Evolutionary conservation across 257 asterid genomes (phyloP).

Genomic region (Coffea eugenioides): DNA sequence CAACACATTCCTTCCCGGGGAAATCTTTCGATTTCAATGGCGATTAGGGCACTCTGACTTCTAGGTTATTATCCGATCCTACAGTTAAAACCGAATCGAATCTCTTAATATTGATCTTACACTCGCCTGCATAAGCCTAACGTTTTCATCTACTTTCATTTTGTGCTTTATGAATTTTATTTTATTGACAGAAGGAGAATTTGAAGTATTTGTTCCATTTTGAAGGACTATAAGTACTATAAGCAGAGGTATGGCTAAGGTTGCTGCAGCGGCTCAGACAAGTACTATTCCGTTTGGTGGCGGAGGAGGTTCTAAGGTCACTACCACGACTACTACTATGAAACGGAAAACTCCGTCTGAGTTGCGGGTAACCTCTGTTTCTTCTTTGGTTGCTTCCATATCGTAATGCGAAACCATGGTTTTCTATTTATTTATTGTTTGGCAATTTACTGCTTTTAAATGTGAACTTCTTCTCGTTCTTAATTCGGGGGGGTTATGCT

Average conservation of each 20-base stretch:
- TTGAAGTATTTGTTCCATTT: not conserved
- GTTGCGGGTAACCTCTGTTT: constrained; percentile 53
- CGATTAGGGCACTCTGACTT: too few relatives aligned
- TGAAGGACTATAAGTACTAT: not conserved
- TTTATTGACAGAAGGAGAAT: not conserved
- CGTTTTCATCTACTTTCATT: too few relatives aligned
- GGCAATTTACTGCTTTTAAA: too few relatives aligned
- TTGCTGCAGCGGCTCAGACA: constrained; percentile 51
- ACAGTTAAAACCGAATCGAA: too few relatives aligned
- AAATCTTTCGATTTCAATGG: too few relatives aligned
- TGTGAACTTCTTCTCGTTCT: too few relatives aligned
- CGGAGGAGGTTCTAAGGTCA: constrained; percentile 44
- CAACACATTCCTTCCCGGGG: too few relatives aligned
- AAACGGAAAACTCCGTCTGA: constrained; percentile 90
- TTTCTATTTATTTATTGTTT: too few relatives aligned
- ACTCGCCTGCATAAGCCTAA: too few relatives aligned
- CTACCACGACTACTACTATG: constrained; percentile 38
- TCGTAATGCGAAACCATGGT: too few relatives aligned
- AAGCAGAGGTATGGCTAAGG: constrained; percentile 51
- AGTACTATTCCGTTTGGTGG: constrained; percentile 52
- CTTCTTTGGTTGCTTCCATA: not conserved
- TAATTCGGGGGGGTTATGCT: not conserved
- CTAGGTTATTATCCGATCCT: too few relatives aligned
- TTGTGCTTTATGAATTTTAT: not conserved
- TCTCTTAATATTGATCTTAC: too few relatives aligned